These are phyloP conservation scores for Azolla pinnata DNA, from an alignment of 75 land plant species.

Conservation along the genomic window DNA sequence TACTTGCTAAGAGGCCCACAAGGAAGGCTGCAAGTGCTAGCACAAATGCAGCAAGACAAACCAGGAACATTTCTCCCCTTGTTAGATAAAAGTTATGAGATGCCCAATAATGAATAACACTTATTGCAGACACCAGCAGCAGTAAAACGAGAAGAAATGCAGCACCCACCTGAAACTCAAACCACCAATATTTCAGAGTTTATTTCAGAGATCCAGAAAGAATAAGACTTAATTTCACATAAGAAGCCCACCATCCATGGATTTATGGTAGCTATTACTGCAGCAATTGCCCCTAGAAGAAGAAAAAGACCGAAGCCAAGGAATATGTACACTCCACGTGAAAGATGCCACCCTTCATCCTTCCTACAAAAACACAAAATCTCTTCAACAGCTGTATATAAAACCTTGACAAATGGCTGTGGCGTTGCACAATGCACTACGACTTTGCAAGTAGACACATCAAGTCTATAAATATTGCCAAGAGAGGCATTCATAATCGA, in stretches of 20 bases:
- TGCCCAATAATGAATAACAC: constrained; percentile 94
- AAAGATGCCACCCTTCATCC: constrained; percentile 90
- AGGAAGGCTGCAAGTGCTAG: constrained; percentile 91
- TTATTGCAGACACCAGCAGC: constrained; percentile 63
- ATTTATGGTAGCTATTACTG: constrained; percentile 59
- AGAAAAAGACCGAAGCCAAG: constrained; percentile 72
- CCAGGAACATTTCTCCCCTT: constrained; percentile 69
- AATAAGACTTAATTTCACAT: too few relatives aligned
- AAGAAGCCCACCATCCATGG: constrained; percentile 83
- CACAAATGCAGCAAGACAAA: constrained; percentile 77
- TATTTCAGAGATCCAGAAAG: too few relatives aligned
- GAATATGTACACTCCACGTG: constrained; percentile 75
- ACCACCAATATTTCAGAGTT: neutral
- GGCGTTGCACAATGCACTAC: too few relatives aligned
- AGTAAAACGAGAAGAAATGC: constrained; percentile 80
- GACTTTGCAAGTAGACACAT: too few relatives aligned
- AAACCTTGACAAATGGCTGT: too few relatives aligned
- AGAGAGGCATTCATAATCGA: too few relatives aligned
- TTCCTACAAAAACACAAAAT: constrained; percentile 45
- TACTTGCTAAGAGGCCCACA: constrained; percentile 77
- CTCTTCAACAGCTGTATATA: too few relatives aligned
- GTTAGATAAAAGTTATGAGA: constrained; percentile 96
- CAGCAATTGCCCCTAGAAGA: constrained; percentile 84
- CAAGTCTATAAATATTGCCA: too few relatives aligned
- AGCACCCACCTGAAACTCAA: constrained; percentile 63